Evolutionary conservation across 2,329 filamentous ascomycete species (phyloP), one percentile per base, ranked within the genome.

Genomic region (Trichoderma sp.): DNA sequence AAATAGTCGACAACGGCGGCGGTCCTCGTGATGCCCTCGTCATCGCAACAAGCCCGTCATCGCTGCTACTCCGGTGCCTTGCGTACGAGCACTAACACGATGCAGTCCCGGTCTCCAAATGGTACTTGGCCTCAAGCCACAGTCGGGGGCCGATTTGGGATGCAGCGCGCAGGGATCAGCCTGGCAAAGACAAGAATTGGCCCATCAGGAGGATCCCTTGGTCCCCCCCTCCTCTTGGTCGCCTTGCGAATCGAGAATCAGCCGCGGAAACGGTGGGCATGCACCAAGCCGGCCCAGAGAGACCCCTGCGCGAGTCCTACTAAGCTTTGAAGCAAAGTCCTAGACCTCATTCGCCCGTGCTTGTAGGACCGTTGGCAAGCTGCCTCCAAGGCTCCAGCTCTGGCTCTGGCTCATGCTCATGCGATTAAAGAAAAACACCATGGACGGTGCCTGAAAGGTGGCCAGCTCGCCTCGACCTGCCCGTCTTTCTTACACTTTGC

Each of bases 271-370:
- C 53, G 29, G 71, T 59, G 53, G 74, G n/a, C 53, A 75, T 71
- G 74, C 66, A 71, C 56, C 74, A 71, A 38, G 74, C 73, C 73
- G 73, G 65, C 31, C 24, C 33, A 38, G 24, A 35, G 16, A 74
- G 29, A 71, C 71, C 71, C 71, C 71, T 72, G 74, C 27, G 60
- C 77, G 77, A 81, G 80, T 81, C 80, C 80, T 81, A 81, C 80
- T 77, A 14, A 41, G 53, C 73, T 76, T 75, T 75, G 75, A 56
- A n/a, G 80, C 79, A 76, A 77, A 81, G 80, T 81, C 80, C 80
- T 81, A 81, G 79, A 81, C 77, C 78, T 78, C 78, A 79, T 79
- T 81, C 80, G 80, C 77, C 76, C 67, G 67, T 63, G 60, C 60
- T 63, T 35, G 78, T 81, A 79, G 79, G 78, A 67, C 75, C 59